Percentiles rank a stretch among this genome's conserved stretches.
Evolutionary conservation across 768 basidiomycete species (phyloP).

Genomic region (Russula lepida): DNA sequence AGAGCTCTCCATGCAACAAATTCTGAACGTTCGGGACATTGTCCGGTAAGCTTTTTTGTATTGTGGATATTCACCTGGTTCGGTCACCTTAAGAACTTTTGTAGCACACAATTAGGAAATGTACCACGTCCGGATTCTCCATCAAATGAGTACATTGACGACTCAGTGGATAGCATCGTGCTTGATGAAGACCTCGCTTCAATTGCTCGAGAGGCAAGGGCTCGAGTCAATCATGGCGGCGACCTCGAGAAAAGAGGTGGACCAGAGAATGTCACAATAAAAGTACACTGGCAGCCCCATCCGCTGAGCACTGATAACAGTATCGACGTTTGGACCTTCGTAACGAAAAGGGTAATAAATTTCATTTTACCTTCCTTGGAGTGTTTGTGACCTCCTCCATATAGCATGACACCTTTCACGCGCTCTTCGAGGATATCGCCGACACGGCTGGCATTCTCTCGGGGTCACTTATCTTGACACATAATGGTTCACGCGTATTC

Average conservation of each 20-base stretch:
- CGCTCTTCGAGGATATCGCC: conserved; percentile 56
- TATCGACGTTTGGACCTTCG: conserved; percentile 41
- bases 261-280: conserved; percentile 38
- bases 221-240: conserved; percentile 24
- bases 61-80: neutral
- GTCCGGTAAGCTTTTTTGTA: conserved; percentile 47
- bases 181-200: conserved; percentile 55
- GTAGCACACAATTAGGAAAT: conserved; percentile 42
- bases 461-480: conserved; percentile 50
- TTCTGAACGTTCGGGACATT: conserved; percentile 48
- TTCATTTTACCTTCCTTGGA: neutral
- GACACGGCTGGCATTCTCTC: conserved; percentile 47
- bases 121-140: conserved; percentile 42
- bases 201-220: conserved; percentile 39
- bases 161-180: conserved; percentile 41
- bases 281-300: conserved; percentile 59
- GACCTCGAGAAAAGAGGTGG: conserved; percentile 25
- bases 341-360: conserved; percentile 47
- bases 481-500: conserved; percentile 56
- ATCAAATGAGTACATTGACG: conserved; percentile 33
- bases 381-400: neutral
- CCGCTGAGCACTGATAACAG: conserved; percentile 40
- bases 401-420: conserved; percentile 58
- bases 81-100: conserved; percentile 1
- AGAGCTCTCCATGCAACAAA: conserved; percentile 42